A percentile compares a stretch with the other conserved stretches of the same genome.
Conservation (phyloP, 108 stramenopile species). For the Ochromonas danica region DNA sequence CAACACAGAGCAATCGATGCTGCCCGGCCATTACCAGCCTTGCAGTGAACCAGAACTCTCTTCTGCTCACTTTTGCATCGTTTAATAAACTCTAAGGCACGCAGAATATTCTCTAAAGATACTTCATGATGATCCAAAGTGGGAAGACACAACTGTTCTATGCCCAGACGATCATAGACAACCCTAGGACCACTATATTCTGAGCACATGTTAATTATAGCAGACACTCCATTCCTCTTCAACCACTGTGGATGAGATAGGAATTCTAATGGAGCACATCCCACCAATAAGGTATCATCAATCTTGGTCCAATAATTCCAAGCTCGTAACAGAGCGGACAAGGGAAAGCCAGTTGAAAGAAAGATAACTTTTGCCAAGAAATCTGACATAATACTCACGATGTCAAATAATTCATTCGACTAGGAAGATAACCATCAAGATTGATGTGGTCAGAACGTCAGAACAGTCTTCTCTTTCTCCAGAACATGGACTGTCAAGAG, state of each 20-base stretch:
- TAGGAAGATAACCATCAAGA: no score
- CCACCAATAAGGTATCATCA: constrained; percentile 24
- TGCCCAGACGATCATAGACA: constrained; percentile 8
- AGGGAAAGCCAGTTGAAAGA: constrained; percentile 22
- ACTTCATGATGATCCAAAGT: constrained; percentile 18
- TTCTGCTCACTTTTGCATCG: not conserved
- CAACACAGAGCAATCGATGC: constrained; percentile 29
- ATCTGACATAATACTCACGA: not conserved
- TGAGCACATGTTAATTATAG: constrained; percentile 22
- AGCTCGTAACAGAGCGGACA: not conserved
- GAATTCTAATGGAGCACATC: constrained; percentile 23
- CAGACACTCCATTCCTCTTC: not conserved
- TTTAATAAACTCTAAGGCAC: constrained; percentile 19
- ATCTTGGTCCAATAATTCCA: constrained; percentile 37
- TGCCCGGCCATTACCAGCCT: constrained; percentile 29
- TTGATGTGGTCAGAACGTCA: no score
- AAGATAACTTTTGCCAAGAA: not conserved
- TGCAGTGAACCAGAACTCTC: constrained; percentile 31
- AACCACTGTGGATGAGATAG: not conserved
- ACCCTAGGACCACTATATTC: constrained; percentile 27
- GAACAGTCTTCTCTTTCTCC: no score
- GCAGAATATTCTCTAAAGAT: not conserved
- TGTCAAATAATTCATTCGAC: no score
- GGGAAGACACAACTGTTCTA: constrained; percentile 9
- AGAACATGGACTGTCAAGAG: no score